Evolutionary conservation across 192 early-diverging fungal species (phyloP), one percentile per base, ranked within the genome.

Genomic region (Lobulomyces angularis): DNA sequence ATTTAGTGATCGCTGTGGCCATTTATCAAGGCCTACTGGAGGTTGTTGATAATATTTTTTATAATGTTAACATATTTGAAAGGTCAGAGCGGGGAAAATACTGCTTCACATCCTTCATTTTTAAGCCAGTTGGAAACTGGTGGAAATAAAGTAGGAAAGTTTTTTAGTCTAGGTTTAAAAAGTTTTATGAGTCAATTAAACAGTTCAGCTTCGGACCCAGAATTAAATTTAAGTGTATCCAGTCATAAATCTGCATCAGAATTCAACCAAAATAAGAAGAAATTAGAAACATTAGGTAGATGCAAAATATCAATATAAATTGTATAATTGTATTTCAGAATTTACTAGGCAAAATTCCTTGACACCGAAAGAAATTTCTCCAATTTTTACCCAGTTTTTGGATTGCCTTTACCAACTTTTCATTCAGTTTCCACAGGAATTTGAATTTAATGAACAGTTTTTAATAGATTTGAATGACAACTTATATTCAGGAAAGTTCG

Each of bases 301-400:
- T n/a, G n/a, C n/a, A n/a, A n/a, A n/a, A n/a, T n/a, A n/a, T n/a
- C n/a, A n/a, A n/a, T n/a, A n/a, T n/a, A n/a, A n/a, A n/a, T n/a
- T n/a, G n/a, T n/a, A 8, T 5, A 20, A 31, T 5, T 31, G 5
- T 12, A 57, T 55, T 8, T 29, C 34, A 1, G 59, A 61, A 37
- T n/a, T 43, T 12, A 37, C 34, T 5, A 34, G 21, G 3, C 64
- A 58, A n/a, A 72, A 64, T 35, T 58, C 36, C 34, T 23, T 59
- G 0, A 45, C 52, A 1, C 61, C 69, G 11, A 52, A 59, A 27
- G 94, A 98, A 52, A 83, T 87, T 0, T 84, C 83, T 20, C 94
- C 94, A 8, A 80, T 98, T 8, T 98, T 98, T 56, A 81, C 90
- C 29, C 94, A 98, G 63, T 98, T 95, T 48, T 65, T 98, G 9